Evolutionary conservation across 768 basidiomycete genomes (phyloP).

Genomic region (Tylopilus plumbeoviolaceoides): DNA sequence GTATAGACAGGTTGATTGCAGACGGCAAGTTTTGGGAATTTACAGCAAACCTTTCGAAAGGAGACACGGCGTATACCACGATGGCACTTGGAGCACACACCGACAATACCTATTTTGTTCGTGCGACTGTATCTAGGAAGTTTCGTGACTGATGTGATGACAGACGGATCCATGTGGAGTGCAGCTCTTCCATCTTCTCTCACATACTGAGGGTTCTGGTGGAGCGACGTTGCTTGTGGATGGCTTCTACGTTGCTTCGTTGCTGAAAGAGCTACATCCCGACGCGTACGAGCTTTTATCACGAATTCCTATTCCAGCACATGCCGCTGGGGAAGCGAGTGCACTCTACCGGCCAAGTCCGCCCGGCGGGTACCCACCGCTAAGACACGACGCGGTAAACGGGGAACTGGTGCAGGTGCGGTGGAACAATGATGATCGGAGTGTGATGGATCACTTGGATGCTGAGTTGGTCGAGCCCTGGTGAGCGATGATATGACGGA

Average conservation of each 20-base stretch:
- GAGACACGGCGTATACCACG: conserved; percentile 93
- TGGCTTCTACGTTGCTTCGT: conserved; percentile 86
- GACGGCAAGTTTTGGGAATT: conserved; percentile 98
- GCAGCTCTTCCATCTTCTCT: conserved; percentile 92
- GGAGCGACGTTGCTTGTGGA: conserved; percentile 93
- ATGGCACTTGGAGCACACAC: conserved; percentile 84
- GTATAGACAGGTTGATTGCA: conserved; percentile 41
- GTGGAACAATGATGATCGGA: conserved; percentile 95
- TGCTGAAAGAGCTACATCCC: conserved; percentile 71
- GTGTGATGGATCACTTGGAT: conserved; percentile 62
- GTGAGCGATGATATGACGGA: conserved; percentile 31
- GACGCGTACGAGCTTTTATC: conserved; percentile 68
- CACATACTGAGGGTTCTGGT: conserved; percentile 74
- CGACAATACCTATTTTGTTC: conserved; percentile 56
- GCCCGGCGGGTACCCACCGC: conserved; percentile 59
- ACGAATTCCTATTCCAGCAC: conserved; percentile 64
- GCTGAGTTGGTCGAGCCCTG: conserved; percentile 69
- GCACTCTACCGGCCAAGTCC: conserved; percentile 58
- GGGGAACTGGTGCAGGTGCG: conserved; percentile 72
- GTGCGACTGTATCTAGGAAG: conserved; percentile 5
- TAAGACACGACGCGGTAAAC: conserved; percentile 58
- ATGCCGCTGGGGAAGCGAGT: conserved; percentile 79
- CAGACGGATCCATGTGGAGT: conserved; percentile 94
- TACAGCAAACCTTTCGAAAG: conserved; percentile 83
- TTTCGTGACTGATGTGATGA: conserved; percentile 12